Conservation (phyloP, 345 rosid species). For the Populus euphratica region DNA sequence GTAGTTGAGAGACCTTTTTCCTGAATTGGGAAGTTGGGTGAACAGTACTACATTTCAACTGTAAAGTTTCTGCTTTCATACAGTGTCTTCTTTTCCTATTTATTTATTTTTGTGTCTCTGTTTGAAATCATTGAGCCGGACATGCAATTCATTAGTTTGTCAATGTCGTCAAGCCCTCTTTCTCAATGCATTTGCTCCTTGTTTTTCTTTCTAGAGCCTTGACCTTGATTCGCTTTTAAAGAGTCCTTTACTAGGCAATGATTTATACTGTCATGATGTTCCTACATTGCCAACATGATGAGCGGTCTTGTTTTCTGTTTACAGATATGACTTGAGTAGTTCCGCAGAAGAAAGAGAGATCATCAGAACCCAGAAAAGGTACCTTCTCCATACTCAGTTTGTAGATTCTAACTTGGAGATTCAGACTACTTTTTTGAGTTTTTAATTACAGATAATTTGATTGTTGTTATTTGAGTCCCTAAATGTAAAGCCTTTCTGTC, state of each 20-base stretch:
- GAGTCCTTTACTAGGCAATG: neutral
- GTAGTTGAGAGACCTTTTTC: neutral
- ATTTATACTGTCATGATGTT: neutral
- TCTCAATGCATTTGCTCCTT: neutral
- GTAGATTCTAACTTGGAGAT: neutral
- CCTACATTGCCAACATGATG: neutral
- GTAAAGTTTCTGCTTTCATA: neutral
- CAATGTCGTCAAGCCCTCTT: neutral
- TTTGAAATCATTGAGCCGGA: neutral
- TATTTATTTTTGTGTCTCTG: neutral
- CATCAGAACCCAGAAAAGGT: conserved; percentile 70
- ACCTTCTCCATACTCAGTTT: conserved; percentile 3
- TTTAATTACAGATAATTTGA: neutral
- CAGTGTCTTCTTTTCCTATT: neutral
- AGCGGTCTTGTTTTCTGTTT: neutral
- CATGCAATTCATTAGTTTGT: neutral
- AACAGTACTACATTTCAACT: neutral
- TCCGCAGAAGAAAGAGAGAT: conserved; percentile 70
- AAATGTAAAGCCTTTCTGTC: neutral
- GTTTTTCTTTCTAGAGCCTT: neutral
- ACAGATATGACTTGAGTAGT: conserved; percentile 76
- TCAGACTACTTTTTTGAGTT: conserved; percentile 7
- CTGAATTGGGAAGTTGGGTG: neutral
- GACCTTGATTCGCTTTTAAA: neutral
- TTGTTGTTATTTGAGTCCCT: neutral